Base-by-base conservation (phyloP, 495 filamentous ascomycete species). In the Penicillium cinerascens region DNA sequence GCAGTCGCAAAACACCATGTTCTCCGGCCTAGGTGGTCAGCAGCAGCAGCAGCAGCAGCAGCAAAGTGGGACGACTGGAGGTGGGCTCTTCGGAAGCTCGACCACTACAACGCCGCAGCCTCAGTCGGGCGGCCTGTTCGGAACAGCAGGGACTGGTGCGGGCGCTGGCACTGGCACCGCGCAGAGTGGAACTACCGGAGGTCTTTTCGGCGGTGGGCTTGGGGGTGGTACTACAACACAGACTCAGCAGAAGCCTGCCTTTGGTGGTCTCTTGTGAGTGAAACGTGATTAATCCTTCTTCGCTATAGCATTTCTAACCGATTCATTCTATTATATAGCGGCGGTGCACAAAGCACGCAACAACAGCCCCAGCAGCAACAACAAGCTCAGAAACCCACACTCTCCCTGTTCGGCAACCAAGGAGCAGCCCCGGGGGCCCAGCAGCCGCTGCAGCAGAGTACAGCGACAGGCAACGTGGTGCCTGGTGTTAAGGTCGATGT, bases 401-500 rank as follows among this genome's bases (percentile, higher is more conserved):
- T 77, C 9, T 68, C 63, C 17, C 47, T 77, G 2, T 77, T 77
- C 37, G 68, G 71, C 37, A 67, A 66, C 29, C 60, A 70, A 29
- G 58, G 42, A 22, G 54, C 67, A 15, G 51, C 66, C 22, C 53
- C 49, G 21, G 29, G 21, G 2, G 40, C 67, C 38, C 71, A 78
- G 53, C 79, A 76, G 52, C 75, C 76, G 43, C 75, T 79, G 53
- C 69, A 69, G 57, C 52, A 78, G 70, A 61, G 65, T 53, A 50
- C 76, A 52, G 44, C 82, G 65, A 47, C 65, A 57, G 52, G 59
- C 17, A 66, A 67, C n/a, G 62, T 75, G 50, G 66, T 78, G 37
- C 70, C 87, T 6, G 89, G 90, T 6, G 88, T 91, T 16, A 85
- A 86, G 47, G 84, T 96, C 33, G 87, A 91, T 68, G 64, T 87